Evolutionary conservation across 768 basidiomycete species (phyloP).

Genomic region (Russula brevipes): DNA sequence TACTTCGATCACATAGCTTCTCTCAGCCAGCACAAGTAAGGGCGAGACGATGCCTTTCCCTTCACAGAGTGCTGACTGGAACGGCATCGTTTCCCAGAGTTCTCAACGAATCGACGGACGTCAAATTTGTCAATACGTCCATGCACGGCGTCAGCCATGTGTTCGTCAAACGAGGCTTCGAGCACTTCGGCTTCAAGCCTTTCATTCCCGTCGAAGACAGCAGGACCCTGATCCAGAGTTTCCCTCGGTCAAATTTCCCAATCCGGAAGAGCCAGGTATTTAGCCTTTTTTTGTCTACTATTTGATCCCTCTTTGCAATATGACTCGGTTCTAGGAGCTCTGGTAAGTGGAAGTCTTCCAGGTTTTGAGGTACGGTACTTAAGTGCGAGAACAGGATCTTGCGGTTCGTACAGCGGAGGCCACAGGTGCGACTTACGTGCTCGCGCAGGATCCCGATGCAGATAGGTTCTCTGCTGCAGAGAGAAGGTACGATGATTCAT

Average conservation of each 20-base stretch:
- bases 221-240: slow-evolving; percentile 77
- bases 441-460: slow-evolving; percentile 88
- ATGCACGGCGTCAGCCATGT: slow-evolving; percentile 85
- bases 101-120: slow-evolving; percentile 36
- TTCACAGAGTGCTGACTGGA: background rate
- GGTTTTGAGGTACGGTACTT: background rate
- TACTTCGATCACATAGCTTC: slow-evolving; percentile 47
- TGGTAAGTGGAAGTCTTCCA: slow-evolving; percentile 20
- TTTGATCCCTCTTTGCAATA: background rate
- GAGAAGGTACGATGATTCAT: slow-evolving; percentile 42
- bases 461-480: slow-evolving; percentile 81
- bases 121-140: slow-evolving; percentile 79
- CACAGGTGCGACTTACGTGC: slow-evolving; percentile 53
- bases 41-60: background rate
- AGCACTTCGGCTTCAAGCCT: slow-evolving; percentile 51
- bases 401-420: slow-evolving; percentile 59
- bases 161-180: slow-evolving; percentile 55
- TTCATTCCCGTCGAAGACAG: slow-evolving; percentile 61
- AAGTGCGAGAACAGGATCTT: slow-evolving; percentile 47
- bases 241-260: slow-evolving; percentile 79
- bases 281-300: background rate
- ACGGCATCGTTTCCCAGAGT: slow-evolving; percentile 25
- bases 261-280: slow-evolving; percentile 85
- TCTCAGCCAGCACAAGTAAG: slow-evolving; percentile 29
- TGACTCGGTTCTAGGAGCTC: slow-evolving; percentile 24